Conservation (phyloP, 768 basidiomycete species). For the Mycena filopes region DNA sequence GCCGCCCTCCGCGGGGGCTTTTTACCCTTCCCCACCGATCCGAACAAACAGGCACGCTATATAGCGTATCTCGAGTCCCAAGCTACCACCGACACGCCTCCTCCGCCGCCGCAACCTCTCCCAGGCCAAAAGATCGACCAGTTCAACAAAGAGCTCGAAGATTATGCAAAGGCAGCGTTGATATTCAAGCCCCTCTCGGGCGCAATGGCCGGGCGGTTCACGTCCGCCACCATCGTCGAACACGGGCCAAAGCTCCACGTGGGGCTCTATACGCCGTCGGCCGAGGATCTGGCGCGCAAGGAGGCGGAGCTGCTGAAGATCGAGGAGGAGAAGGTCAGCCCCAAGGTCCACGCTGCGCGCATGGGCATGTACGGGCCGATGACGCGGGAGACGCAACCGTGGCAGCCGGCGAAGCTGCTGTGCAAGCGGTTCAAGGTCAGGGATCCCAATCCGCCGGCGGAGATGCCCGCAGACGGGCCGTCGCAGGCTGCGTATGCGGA, state of each 20-base stretch:
- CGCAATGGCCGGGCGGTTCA: conserved; percentile 96
- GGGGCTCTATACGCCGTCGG: conserved; percentile 72
- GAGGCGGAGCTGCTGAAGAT: conserved; percentile 53
- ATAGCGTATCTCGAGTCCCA: conserved; percentile 83
- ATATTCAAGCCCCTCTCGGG: conserved; percentile 93
- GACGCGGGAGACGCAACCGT: conserved; percentile 79
- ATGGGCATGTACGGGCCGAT: conserved; percentile 91
- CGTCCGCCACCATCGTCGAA: conserved; percentile 80
- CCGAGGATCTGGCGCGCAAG: conserved; percentile 56
- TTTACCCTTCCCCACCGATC: conserved; percentile 85
- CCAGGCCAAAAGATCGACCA: conserved; percentile 71
- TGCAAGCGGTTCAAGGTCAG: conserved; percentile 96
- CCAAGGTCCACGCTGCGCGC: conserved; percentile 83
- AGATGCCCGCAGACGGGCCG: conserved; percentile 46
- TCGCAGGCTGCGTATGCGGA: conserved; percentile 31
- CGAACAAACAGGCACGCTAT: conserved; percentile 87
- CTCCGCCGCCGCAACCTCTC: conserved; percentile 60
- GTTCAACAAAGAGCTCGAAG: conserved; percentile 84
- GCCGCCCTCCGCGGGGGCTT: conserved; percentile 86
- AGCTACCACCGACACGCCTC: conserved; percentile 56
- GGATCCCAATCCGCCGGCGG: conserved; percentile 78
- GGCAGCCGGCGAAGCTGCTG: conserved; percentile 86
- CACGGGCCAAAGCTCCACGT: conserved; percentile 68
- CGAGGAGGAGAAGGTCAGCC: conserved; percentile 71
- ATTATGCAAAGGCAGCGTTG: conserved; percentile 87